Conservation (phyloP, 2,329 filamentous ascomycete species). For the Fusarium chlamydosporum region DNA sequence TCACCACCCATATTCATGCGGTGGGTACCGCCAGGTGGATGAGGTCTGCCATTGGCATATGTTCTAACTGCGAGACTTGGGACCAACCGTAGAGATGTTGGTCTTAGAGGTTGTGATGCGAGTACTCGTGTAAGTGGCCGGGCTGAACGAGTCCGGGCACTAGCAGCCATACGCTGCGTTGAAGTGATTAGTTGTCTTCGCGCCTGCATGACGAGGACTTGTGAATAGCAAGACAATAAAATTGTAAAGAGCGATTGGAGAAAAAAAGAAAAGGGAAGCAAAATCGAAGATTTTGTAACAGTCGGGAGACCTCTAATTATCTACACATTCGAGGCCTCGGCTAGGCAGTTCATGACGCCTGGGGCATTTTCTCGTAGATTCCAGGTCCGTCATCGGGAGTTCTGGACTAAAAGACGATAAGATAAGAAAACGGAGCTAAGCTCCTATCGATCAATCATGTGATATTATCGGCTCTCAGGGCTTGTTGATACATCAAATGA, state of each 20-base stretch:
- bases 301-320: slow-evolving; percentile 41
- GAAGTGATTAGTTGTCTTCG: slow-evolving; percentile 58
- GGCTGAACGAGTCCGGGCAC: slow-evolving; percentile 50
- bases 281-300: slow-evolving; percentile 19
- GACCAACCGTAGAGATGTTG: slow-evolving; percentile 51
- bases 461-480: slow-evolving; percentile 49
- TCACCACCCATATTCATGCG: slow-evolving; percentile 88
- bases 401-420: slow-evolving; percentile 13
- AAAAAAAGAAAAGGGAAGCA: slow-evolving; percentile 11
- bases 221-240: slow-evolving; percentile 15
- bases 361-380: slow-evolving; percentile 60
- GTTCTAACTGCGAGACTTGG: slow-evolving; percentile 61
- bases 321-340: slow-evolving; percentile 32
- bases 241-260: slow-evolving; percentile 5
- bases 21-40: slow-evolving; percentile 92
- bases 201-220: slow-evolving; percentile 57
- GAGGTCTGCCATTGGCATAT: slow-evolving; percentile 81
- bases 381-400: slow-evolving; percentile 46
- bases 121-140: slow-evolving; percentile 51
- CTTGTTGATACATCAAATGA: slow-evolving; percentile 10
- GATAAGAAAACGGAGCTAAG: background rate
- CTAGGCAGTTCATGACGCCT: slow-evolving; percentile 49
- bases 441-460: slow-evolving; percentile 55
- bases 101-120: slow-evolving; percentile 43
- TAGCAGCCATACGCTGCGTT: slow-evolving; percentile 56